Conservation (phyloP, 495 filamentous ascomycete species). For the Hypoxylon cercidicola region DNA sequence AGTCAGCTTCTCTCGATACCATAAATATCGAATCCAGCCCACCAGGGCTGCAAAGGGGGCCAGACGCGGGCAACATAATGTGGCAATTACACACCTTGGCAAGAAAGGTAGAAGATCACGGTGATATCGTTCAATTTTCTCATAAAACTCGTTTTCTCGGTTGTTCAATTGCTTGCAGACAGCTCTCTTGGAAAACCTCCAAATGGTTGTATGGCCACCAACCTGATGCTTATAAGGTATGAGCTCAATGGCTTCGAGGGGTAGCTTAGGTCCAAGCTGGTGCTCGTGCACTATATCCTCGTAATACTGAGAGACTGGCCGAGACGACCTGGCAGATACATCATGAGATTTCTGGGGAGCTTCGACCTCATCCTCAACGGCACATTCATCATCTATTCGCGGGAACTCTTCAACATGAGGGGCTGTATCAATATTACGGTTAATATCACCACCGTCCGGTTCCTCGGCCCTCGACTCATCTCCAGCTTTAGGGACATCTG, state of each 20-base stretch:
- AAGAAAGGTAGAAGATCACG: slow-evolving; percentile 90
- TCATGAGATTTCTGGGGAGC: slow-evolving; percentile 46
- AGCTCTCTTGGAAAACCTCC: slow-evolving; percentile 91
- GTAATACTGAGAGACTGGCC: slow-evolving; percentile 50
- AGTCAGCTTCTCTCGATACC: slow-evolving; percentile 33
- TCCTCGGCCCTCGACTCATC: slow-evolving; percentile 45
- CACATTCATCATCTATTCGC: slow-evolving; percentile 50
- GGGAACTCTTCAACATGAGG: slow-evolving; percentile 42
- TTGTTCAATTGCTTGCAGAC: slow-evolving; percentile 99
- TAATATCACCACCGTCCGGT: slow-evolving; percentile 41
- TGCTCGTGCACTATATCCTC: slow-evolving; percentile 61
- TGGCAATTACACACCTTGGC: slow-evolving; percentile 76
- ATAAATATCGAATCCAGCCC: background rate
- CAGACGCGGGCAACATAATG: slow-evolving; percentile 7
- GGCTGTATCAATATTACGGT: slow-evolving; percentile 45
- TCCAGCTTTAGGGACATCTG: slow-evolving; percentile 58
- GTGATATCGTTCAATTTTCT: slow-evolving; percentile 89
- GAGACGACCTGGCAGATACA: slow-evolving; percentile 47
- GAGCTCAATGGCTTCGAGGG: slow-evolving; percentile 90
- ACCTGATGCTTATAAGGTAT: slow-evolving; percentile 98
- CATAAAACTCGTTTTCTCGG: slow-evolving; percentile 97
- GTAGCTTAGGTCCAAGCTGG: slow-evolving; percentile 62
- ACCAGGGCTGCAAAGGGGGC: slow-evolving; percentile 6
- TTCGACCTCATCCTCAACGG: slow-evolving; percentile 51
- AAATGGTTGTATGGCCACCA: slow-evolving; percentile 94